Evolutionary conservation across 768 basidiomycete species (phyloP).

Genomic region (Candolleomyces aberdarensis): DNA sequence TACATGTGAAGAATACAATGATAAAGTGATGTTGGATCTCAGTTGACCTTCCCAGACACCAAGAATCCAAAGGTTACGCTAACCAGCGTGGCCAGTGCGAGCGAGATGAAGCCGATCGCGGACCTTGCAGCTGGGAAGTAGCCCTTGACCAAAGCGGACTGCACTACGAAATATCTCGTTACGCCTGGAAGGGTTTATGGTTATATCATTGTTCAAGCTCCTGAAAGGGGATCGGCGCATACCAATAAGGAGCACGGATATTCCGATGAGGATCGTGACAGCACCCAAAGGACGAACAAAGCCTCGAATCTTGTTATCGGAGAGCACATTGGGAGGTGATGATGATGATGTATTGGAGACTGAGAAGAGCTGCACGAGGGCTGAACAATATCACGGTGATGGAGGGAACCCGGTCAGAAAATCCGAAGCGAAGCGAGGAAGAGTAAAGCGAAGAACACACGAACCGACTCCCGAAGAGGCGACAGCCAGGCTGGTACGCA

Average conservation of each 20-base stretch:
- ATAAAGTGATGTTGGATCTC: too few relatives aligned
- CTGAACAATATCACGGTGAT: background rate
- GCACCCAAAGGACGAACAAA: slow-evolving; percentile 55
- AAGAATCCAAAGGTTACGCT: slow-evolving; percentile 42
- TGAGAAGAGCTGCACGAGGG: slow-evolving; percentile 52
- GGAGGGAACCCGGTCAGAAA: background rate
- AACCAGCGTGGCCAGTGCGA: slow-evolving; percentile 37
- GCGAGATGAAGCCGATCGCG: slow-evolving; percentile 36
- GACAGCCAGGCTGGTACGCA: slow-evolving; percentile 60
- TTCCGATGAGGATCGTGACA: slow-evolving; percentile 40
- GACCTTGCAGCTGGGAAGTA: slow-evolving; percentile 54
- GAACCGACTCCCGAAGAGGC: slow-evolving; percentile 58
- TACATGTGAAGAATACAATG: too few relatives aligned
- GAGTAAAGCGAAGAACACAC: slow-evolving; percentile 18
- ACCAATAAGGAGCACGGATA: slow-evolving; percentile 50
- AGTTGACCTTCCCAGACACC: slow-evolving; percentile 26
- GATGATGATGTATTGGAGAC: slow-evolving; percentile 23
- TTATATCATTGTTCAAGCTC: background rate
- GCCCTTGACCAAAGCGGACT: slow-evolving; percentile 46
- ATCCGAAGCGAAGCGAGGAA: background rate
- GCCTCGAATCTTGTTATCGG: slow-evolving; percentile 18
- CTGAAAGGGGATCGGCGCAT: slow-evolving; percentile 8
- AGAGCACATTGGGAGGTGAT: background rate
- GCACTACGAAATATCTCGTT: slow-evolving; percentile 51
- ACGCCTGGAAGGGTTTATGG: slow-evolving; percentile 33